A percentile compares a stretch with the other conserved stretches of the same genome.
Conservation (phyloP, 768 basidiomycete species). For the Pleurotus platypus region DNA sequence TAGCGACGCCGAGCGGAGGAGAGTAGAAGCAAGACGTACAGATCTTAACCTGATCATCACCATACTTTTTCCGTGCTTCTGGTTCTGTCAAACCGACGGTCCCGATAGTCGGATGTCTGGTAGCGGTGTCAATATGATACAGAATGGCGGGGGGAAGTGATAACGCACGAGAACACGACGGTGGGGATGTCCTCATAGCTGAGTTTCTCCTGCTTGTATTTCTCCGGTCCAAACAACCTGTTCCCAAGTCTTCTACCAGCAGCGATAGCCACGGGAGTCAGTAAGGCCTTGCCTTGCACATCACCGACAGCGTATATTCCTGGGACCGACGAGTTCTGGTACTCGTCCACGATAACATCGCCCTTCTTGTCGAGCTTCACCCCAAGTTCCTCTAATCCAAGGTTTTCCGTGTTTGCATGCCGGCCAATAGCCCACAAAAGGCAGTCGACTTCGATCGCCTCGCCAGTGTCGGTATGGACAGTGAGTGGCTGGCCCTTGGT, state of each 20-base stretch:
- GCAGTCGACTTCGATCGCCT: conserved; percentile 79
- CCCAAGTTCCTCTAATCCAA: conserved; percentile 77
- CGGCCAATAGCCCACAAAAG: conserved; percentile 96
- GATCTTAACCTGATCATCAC: conserved; percentile 82
- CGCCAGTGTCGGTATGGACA: conserved; percentile 72
- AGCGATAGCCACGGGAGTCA: conserved; percentile 97
- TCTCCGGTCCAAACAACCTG: conserved; percentile 82
- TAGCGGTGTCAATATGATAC: conserved; percentile 4
- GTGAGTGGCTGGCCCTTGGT: conserved; percentile 67
- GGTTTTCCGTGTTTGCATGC: conserved; percentile 68
- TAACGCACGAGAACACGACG: conserved; percentile 91
- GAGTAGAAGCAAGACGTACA: conserved; percentile 51
- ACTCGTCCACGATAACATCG: conserved; percentile 88
- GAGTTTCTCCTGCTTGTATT: conserved; percentile 86
- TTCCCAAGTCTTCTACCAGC: conserved; percentile 89
- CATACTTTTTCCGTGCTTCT: conserved; percentile 84
- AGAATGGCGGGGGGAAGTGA: neutral
- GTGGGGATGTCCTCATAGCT: conserved; percentile 88
- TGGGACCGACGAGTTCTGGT: conserved; percentile 74
- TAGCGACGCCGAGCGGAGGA: neutral
- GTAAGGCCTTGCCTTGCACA: conserved; percentile 84
- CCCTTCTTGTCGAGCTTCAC: conserved; percentile 76
- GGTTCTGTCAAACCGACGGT: conserved; percentile 94
- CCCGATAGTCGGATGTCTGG: conserved; percentile 91
- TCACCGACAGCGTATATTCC: conserved; percentile 86